phyloP scores from a whole-genome alignment of 2,329 filamentous ascomycete species.

The Xylariaceae sp. region DNA sequence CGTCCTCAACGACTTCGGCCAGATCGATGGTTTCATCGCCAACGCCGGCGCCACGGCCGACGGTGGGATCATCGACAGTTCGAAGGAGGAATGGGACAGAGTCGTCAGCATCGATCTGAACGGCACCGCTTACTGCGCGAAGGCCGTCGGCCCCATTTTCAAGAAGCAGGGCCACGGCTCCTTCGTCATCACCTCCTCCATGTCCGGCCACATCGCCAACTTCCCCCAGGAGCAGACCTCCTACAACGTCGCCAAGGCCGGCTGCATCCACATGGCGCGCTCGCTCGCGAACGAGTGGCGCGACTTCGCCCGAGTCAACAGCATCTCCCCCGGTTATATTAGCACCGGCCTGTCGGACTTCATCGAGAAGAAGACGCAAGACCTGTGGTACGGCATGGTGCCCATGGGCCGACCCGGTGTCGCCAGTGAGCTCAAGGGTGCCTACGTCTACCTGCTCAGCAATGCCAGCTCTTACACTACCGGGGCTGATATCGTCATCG shows the following conservation, averaged over 20 bases:
- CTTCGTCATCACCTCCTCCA: slow-evolving; percentile 67
- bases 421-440: slow-evolving; percentile 69
- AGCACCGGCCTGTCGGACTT: slow-evolving; percentile 46
- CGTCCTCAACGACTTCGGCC: slow-evolving; percentile 72
- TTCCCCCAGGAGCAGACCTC: slow-evolving; percentile 65
- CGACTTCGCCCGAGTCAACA: slow-evolving; percentile 63
- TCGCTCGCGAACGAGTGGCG: slow-evolving; percentile 63
- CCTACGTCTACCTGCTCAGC: slow-evolving; percentile 74
- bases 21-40: slow-evolving; percentile 74
- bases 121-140: slow-evolving; percentile 68
- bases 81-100: slow-evolving; percentile 59
- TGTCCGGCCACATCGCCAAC: slow-evolving; percentile 69
- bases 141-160: slow-evolving; percentile 61
- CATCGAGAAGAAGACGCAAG: slow-evolving; percentile 39
- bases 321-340: slow-evolving; percentile 65
- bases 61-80: slow-evolving; percentile 58
- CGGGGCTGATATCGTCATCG: slow-evolving; percentile 69
- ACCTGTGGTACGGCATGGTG: slow-evolving; percentile 39
- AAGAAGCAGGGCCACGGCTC: slow-evolving; percentile 62
- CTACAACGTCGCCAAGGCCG: slow-evolving; percentile 63
- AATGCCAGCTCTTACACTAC: slow-evolving; percentile 78
- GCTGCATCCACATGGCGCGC: slow-evolving; percentile 45
- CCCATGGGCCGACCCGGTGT: slow-evolving; percentile 58
- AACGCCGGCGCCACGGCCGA: slow-evolving; percentile 67
- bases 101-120: slow-evolving; percentile 64